Evolutionary conservation across 2,329 filamentous ascomycete species (phyloP), one percentile per base, ranked within the genome.

Genomic region (Daldinia sp.): DNA sequence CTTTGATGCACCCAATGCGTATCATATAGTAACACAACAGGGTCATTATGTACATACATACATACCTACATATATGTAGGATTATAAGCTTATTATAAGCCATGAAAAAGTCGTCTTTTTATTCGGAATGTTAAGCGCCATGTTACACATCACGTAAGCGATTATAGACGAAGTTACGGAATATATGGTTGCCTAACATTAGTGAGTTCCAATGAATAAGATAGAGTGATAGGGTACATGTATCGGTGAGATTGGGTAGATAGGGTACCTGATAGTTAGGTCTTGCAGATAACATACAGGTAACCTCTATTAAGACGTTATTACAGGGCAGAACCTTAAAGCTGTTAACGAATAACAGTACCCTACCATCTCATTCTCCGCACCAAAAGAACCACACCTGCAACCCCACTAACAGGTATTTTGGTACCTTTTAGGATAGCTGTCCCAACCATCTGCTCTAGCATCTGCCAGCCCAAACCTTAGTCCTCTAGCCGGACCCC

Each of bases 101-200:
- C 30, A 37, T 37, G 12, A 37, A 20, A n/a, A n/a, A 37, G 30
- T 30, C 53, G 50, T 56, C 63, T 65, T 35, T 35, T 23, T 2
- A 23, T 23, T 23, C 20, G 20, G 53, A 62, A 61, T 58, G 23
- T 50, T 56, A 67, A 70, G 64, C 60, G 68, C 60, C 58, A 65
- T 30, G 68, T 70, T 67, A 60, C 64, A 68, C 57, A 23, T 60
- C 62, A 35, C 33, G 18, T 54, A 56, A 41, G 44, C 30, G 26
- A 48, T 28, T 12, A 48, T 48, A 26, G 44, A n/a, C 15, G 44
- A 23, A 23, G 20, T 23, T 23, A 23, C 20, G 20, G 20, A 23
- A 23, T 23, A 46, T 26, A n/a, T 4, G 20, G 13, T 46, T 46
- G 20, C 44, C 20, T 23, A 46, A 46, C 44, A 9, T 46, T 13